Percentiles rank a stretch among this genome's conserved stretches.
phyloP scores from a whole-genome alignment of 2,329 filamentous ascomycete genomes.

The Acephala macrosclerotiorum region DNA sequence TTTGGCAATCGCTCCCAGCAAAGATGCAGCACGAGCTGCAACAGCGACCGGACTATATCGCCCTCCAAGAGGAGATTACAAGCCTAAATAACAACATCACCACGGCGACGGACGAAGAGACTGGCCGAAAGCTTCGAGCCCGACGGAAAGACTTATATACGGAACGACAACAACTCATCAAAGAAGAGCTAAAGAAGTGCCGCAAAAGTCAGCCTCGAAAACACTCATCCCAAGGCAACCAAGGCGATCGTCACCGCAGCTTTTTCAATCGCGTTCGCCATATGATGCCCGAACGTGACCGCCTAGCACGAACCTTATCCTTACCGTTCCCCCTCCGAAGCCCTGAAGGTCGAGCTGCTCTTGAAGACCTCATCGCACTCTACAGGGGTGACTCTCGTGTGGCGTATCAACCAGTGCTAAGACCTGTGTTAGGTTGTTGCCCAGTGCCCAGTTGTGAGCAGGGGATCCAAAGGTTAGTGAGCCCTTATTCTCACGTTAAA shows the following conservation, averaged over 20 bases:
- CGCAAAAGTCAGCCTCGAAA: slow-evolving; percentile 17
- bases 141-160: slow-evolving; percentile 16
- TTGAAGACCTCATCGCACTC: slow-evolving; percentile 20
- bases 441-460: slow-evolving; percentile 11
- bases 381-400: slow-evolving; percentile 16
- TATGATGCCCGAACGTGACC: slow-evolving; percentile 20
- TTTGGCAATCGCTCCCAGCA: slow-evolving; percentile 21
- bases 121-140: slow-evolving; percentile 15
- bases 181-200: slow-evolving; percentile 19
- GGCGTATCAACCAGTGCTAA: slow-evolving; percentile 13
- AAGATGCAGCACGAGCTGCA: slow-evolving; percentile 20
- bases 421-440: slow-evolving; percentile 7
- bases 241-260: slow-evolving; percentile 13
- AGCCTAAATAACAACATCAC: slow-evolving; percentile 17
- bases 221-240: slow-evolving; percentile 8
- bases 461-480: slow-evolving; percentile 12
- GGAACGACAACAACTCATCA: slow-evolving; percentile 14
- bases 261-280: slow-evolving; percentile 22
- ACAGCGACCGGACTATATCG: background rate
- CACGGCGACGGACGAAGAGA: slow-evolving; percentile 11
- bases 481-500: background rate
- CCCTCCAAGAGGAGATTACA: slow-evolving; percentile 18
- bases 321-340: slow-evolving; percentile 12
- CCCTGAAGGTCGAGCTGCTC: slow-evolving; percentile 15
- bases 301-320: slow-evolving; percentile 18